Evolutionary conservation across 345 rosid species (phyloP), one percentile per base, ranked within the genome.

Genomic region (Citrus maxima): DNA sequence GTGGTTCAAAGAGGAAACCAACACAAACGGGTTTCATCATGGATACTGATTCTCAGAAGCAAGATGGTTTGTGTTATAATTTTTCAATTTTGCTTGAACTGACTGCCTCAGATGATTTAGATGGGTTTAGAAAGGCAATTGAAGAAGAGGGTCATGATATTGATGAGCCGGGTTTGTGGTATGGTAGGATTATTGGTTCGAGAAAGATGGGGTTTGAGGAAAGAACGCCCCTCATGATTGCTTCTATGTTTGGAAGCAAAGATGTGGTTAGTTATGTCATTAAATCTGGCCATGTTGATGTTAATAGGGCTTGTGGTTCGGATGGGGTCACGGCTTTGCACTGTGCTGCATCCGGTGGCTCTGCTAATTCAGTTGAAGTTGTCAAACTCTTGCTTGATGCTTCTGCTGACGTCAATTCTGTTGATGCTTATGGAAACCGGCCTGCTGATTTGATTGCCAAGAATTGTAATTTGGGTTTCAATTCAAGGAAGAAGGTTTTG

Each of bases 211-310:
- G 93, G 19, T 85, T 88, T 13, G 93, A 90, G 56, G 92, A 92
- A 84, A 87, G 99, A 70, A 93, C 98, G 0, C 95, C 98, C 42
- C 91, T 95, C 55, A 88, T 93, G 97, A 81, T 95, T 60, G 98
- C 99, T 66, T 89, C 96, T n/a, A 83, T 89, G 89, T 95, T 81
- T 66, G 98, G 97, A 67, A 92, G 97, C 90, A 88, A 86, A 82
- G 89, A 83, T 74, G 87, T 95, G 8, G 80, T 93, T 81, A 80
- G 64, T 40, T 92, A 88, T 75, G 88, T 92, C 16, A 56, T 91
- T 37, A 83, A 70, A 46, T 86, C 83, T 1, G 91, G 93, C 24
- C 73, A 76, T 78, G 90, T 83, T 0, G 92, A 93, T 66, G 92
- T 92, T 38, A 92, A 92, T 75, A 83, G 85, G 71, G 80, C 89